A percentile compares a stretch with the other conserved stretches of the same genome.
Evolutionary conservation across 768 basidiomycete genomes (phyloP).

Genomic region (Hemileccinum impolitum): DNA sequence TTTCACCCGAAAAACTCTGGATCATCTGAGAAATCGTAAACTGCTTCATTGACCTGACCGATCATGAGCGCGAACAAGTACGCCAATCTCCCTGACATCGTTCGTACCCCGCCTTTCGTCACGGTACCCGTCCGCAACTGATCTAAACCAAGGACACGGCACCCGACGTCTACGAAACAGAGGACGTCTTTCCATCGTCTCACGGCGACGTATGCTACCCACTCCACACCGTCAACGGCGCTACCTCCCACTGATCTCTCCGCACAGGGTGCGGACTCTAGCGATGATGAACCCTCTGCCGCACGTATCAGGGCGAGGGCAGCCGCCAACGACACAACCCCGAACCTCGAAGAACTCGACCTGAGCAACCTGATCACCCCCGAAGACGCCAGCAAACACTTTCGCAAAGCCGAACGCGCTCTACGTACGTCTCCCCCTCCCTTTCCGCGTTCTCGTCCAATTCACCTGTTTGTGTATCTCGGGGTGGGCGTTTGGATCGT

Average conservation of each 20-base stretch:
- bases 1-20: background rate
- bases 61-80: slow-evolving; percentile 74
- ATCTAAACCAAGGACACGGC: slow-evolving; percentile 68
- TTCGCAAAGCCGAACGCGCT: slow-evolving; percentile 68
- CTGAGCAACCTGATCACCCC: slow-evolving; percentile 56
- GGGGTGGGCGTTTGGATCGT: too few relatives aligned
- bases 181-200: slow-evolving; percentile 62
- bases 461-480: too few relatives aligned
- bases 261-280: slow-evolving; percentile 55
- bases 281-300: slow-evolving; percentile 59
- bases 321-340: slow-evolving; percentile 34
- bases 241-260: slow-evolving; percentile 8
- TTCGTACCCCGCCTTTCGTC: slow-evolving; percentile 37
- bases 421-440: slow-evolving; percentile 36
- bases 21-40: background rate
- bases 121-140: background rate
- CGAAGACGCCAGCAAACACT: slow-evolving; percentile 67
- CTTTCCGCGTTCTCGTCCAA: too few relatives aligned
- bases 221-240: background rate
- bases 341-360: slow-evolving; percentile 66
- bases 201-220: slow-evolving; percentile 46
- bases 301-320: slow-evolving; percentile 29
- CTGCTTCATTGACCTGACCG: background rate
- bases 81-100: slow-evolving; percentile 88
- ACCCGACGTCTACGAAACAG: slow-evolving; percentile 90